Conservation (phyloP, 768 basidiomycete genomes). For the Lactarius sanguifluus region DNA sequence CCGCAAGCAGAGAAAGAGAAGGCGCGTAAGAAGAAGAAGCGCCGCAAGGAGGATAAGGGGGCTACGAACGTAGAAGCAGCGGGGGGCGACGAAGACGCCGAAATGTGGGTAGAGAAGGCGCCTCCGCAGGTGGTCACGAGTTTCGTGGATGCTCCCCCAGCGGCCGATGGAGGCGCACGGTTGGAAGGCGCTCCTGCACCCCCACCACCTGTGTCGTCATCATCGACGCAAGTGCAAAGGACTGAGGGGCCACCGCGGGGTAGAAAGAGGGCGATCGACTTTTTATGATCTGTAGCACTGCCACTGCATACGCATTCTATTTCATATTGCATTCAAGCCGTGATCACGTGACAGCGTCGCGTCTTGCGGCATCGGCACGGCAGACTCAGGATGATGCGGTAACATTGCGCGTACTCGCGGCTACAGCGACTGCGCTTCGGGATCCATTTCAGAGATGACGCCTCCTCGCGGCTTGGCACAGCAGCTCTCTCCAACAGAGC, state of each 20-base stretch:
- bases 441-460: neutral
- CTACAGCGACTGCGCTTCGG: too few relatives aligned
- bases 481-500: neutral
- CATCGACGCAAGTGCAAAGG: neutral
- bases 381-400: neutral
- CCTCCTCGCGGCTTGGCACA: constrained; percentile 12
- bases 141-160: constrained; percentile 27
- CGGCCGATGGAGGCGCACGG: neutral
- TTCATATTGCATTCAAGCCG: neutral
- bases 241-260: constrained; percentile 29
- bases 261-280: constrained; percentile 34
- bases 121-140: constrained; percentile 49
- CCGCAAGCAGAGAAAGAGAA: constrained; percentile 34
- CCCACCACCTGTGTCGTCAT: neutral
- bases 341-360: neutral
- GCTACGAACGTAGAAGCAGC: constrained; percentile 37
- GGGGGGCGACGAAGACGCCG: constrained; percentile 41
- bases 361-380: neutral
- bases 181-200: neutral
- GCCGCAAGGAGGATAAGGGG: constrained; percentile 37
- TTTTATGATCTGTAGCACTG: constrained; percentile 27
- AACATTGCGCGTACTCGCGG: neutral
- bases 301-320: neutral
- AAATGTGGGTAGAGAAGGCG: constrained; percentile 70
- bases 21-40: constrained; percentile 44